A percentile compares a stretch with the other conserved stretches of the same genome.
These are phyloP conservation scores for Lactarius sp. DNA, from an alignment of 768 basidiomycete species.

Conservation along the genomic window DNA sequence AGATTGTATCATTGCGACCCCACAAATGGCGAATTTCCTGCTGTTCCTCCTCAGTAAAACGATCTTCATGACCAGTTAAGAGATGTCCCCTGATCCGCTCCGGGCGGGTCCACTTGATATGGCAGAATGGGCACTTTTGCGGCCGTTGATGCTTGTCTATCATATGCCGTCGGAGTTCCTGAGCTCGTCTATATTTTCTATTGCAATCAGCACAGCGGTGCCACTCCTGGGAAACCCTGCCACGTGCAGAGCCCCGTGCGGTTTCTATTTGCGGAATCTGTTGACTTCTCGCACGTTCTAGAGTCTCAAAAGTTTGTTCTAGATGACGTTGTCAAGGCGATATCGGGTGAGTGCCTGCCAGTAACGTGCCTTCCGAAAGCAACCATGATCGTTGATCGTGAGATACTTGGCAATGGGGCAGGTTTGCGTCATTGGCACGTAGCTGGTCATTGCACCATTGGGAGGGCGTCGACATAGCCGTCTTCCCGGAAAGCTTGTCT, in stretches of 20 bases:
- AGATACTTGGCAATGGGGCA: not conserved
- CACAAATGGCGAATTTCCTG: not conserved
- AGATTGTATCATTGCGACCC: not conserved
- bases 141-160: not conserved
- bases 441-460: not conserved
- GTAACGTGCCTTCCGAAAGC: not conserved
- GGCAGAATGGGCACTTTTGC: conserved; percentile 5
- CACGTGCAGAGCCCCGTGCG: not conserved
- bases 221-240: not conserved
- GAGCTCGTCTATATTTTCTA: not conserved
- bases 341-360: not conserved
- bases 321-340: not conserved
- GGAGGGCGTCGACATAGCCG: not conserved
- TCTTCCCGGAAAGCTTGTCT: not conserved
- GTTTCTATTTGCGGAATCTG: not conserved
- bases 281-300: not conserved
- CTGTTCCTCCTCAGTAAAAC: not conserved
- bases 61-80: not conserved
- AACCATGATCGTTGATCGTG: not conserved
- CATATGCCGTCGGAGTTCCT: conserved; percentile 1
- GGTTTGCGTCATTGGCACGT: not conserved
- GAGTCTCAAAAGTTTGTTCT: not conserved
- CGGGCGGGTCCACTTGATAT: conserved; percentile 1
- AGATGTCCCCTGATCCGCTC: not conserved
- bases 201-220: not conserved